Evolutionary conservation across 2,329 filamentous ascomycete species (phyloP), one percentile per base, ranked within the genome.

Genomic region (Calonectria montana): DNA sequence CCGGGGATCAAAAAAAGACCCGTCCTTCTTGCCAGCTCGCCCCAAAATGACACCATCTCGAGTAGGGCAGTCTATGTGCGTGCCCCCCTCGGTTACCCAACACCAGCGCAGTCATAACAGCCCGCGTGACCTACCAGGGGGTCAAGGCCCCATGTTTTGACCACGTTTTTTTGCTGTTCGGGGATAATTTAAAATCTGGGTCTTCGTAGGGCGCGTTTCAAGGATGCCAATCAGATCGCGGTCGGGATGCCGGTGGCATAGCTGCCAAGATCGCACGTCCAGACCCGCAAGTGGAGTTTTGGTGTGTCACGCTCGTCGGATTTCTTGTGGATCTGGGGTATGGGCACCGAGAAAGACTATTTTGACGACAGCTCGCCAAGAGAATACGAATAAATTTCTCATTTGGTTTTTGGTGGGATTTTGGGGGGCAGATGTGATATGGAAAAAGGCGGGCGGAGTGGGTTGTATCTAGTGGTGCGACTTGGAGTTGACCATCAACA

Each of bases 281-380:
- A 62, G 57, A 41, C 57, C 57, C 37, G 57, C 39, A 62, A 41
- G 63, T 43, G 63, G 63, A 55, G 63, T 65, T 65, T 65, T 39
- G 39, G 48, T 65, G 63, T 65, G 63, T 65, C 63, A 65, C 47
- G 29, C 25, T 65, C 63, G 25, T 45, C 63, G 45, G 48, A n/a
- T 55, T 41, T 21, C 48, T 50, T 37, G 62, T 65, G 62, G 62
- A 65, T 48, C 62, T 62, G 37, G 31, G 43, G 43, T 55, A 41
- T 16, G 57, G 21, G 57, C 57, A 62, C 57, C 31, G 62, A 37
- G 62, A 27, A 65, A 62, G 57, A 62, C 57, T 41, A 45, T 62
- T 62, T 45, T 13, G 39, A 62, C 57, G 39, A 62, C 57, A 62
- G 13, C 23, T 62, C 43, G 57, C 57, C 57, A 62, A 62, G 57